Evolutionary conservation across 1,139 yeast genomes (phyloP).

Genomic region (Suhomyces coccinellae): DNA sequence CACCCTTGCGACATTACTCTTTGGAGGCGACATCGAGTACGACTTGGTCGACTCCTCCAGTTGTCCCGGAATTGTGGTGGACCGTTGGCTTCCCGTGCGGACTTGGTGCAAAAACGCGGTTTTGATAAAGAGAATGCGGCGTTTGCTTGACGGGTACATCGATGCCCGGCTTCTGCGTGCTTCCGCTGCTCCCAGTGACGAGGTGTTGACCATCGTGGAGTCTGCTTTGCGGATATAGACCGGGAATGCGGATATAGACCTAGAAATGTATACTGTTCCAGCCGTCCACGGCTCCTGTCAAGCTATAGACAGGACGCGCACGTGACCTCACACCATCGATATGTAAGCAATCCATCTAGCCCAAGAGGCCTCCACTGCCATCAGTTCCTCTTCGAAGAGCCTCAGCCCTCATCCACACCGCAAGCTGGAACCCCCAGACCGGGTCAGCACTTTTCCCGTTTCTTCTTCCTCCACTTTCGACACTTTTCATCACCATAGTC

Average conservation of each 20-base stretch:
- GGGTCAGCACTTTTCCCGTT: background rate
- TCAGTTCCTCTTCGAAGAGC: background rate
- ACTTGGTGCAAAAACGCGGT: conserved; percentile 95
- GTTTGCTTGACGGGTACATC: conserved; percentile 65
- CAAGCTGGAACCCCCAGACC: background rate
- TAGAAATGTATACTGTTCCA: no score
- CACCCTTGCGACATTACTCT: conserved; percentile 66
- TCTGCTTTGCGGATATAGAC: conserved; percentile 4
- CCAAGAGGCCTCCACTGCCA: background rate
- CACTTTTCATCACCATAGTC: background rate
- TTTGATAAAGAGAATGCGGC: conserved; percentile 66
- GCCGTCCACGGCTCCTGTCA: no score
- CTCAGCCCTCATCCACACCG: background rate
- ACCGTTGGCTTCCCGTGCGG: conserved; percentile 73
- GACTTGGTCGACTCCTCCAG: conserved; percentile 53
- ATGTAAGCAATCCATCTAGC: background rate
- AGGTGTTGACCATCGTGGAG: conserved; percentile 14
- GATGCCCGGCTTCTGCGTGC: conserved; percentile 49
- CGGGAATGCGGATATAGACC: no score
- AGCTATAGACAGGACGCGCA: background rate
- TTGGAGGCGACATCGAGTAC: conserved; percentile 76
- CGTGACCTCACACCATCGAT: background rate
- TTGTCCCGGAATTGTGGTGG: conserved; percentile 22
- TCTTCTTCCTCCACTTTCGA: background rate
- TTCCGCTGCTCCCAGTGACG: conserved; percentile 11